Evolutionary conservation across 306 rosid genomes (phyloP), one percentile per base, ranked within the genome.

Genomic region (Vigna nakashimae): DNA sequence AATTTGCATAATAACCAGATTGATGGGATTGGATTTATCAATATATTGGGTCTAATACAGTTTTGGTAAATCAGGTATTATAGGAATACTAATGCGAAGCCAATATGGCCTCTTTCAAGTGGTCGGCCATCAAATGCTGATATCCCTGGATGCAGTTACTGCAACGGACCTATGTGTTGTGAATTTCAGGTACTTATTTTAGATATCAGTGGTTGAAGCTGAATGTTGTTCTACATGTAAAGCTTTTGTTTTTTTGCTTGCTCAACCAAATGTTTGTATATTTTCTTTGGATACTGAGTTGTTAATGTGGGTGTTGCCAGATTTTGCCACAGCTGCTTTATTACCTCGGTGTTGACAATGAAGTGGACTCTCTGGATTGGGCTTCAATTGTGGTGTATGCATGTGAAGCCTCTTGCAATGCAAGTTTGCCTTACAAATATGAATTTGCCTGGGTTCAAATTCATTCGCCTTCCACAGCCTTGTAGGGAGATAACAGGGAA

Each of bases 311-410:
- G 20, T 30, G 43, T 6, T 15, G 67, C 45, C 65, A 60, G 67
- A 32, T 60, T 30, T 60, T 60, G 67, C 67, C 67, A 60, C 67
- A 60, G 4, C 22, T 60, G 45, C 45, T 45, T 2, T 60, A 60
- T 60, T 60, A 60, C 45, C 32, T 60, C 13, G 67, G 67, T 5
- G 45, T 60, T 30, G 67, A 60, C 22, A 60, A 60, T 30, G 67
- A 60, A 30, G 67, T 60, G 45, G 45, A 32, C 67, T 60, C 67
- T 60, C 45, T 60, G 13, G 67, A 60, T 60, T 60, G 67, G 67
- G 67, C 67, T 6, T 60, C 67, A 60, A 60, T 60, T 15, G 67
- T 60, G 1, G 67, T 60, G 45, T 60, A 30, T 32, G 43, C 67
- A 30, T 60, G 67, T 60, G 67, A 60, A 60, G 67, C 43, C 67